Evolutionary conservation across 352 stramenopile genomes (phyloP).

Genomic region (Globisporangium nodosum): DNA sequence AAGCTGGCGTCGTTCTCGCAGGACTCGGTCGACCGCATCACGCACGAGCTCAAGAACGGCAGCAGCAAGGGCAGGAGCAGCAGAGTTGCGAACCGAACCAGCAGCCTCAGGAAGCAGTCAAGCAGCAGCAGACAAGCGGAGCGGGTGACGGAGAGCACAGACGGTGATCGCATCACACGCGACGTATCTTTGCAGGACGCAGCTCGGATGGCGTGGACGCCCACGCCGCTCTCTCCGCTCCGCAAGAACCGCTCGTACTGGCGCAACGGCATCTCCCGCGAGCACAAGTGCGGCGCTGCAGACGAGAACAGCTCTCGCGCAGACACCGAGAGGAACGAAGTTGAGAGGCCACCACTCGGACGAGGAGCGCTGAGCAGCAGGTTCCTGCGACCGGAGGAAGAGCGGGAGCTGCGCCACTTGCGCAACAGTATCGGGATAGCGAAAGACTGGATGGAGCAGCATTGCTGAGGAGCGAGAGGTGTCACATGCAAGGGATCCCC

Average conservation of each 20-base stretch:
- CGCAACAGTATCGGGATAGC: constrained; percentile 56
- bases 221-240: constrained; percentile 41
- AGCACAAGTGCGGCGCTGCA: constrained; percentile 5
- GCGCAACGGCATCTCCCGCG: constrained; percentile 49
- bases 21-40: constrained; percentile 39
- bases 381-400: constrained; percentile 59
- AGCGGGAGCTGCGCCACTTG: constrained; percentile 39
- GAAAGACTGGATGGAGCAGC: constrained; percentile 60
- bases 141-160: background rate
- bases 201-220: constrained; percentile 12
- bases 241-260: constrained; percentile 41
- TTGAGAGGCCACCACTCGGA: background rate
- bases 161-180: background rate
- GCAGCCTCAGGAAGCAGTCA: background rate
- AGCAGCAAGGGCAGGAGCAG: background rate
- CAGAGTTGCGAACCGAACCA: background rate
- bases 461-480: constrained; percentile 5
- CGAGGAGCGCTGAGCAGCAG: constrained; percentile 15
- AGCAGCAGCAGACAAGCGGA: background rate
- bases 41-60: constrained; percentile 14
- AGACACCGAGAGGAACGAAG: background rate
- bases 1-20: constrained; percentile 49
- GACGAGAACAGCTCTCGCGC: background rate
- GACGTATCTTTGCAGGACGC: background rate
- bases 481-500: background rate